Conservation (phyloP, 139 green algal genomes). For the Yamagishiella unicocca region DNA sequence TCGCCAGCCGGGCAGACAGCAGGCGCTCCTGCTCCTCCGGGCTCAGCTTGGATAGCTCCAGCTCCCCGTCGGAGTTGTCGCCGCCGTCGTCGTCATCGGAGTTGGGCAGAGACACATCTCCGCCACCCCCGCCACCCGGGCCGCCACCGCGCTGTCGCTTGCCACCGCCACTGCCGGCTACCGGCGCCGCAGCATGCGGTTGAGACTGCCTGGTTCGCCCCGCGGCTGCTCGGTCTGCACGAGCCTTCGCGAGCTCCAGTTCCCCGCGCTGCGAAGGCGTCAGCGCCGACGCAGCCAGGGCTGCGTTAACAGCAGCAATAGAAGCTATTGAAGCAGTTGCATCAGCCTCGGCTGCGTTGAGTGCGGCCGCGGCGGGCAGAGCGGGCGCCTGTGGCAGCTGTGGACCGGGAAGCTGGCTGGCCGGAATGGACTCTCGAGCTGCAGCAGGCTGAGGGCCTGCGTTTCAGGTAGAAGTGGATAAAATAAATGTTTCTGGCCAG, state of each 20-base stretch:
- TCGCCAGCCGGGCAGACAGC: conserved; percentile 2
- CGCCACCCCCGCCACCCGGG: background rate
- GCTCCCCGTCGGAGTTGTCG: conserved; percentile 41
- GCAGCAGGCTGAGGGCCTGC: background rate
- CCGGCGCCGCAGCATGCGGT: background rate
- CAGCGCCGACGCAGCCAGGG: background rate
- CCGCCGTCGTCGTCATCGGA: conserved; percentile 48
- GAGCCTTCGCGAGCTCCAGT: conserved; percentile 57
- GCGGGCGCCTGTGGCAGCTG: background rate
- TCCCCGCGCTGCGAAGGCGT: conserved; percentile 56
- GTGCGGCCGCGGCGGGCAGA: background rate
- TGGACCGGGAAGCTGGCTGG: background rate
- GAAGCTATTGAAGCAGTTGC: background rate
- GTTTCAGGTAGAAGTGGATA: background rate
- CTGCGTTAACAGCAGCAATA: background rate
- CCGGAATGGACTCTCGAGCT: background rate
- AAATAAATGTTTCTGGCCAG: background rate
- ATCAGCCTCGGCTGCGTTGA: background rate
- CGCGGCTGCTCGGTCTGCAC: conserved; percentile 59
- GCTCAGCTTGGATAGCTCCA: conserved; percentile 13
- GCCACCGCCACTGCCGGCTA: background rate
- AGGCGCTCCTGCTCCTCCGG: conserved; percentile 39
- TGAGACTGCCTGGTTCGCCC: conserved; percentile 25
- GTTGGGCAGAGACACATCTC: background rate
- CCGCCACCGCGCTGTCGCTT: conserved; percentile 19